Evolutionary conservation across 768 basidiomycete species (phyloP).

Genomic region (Collybia nuda): DNA sequence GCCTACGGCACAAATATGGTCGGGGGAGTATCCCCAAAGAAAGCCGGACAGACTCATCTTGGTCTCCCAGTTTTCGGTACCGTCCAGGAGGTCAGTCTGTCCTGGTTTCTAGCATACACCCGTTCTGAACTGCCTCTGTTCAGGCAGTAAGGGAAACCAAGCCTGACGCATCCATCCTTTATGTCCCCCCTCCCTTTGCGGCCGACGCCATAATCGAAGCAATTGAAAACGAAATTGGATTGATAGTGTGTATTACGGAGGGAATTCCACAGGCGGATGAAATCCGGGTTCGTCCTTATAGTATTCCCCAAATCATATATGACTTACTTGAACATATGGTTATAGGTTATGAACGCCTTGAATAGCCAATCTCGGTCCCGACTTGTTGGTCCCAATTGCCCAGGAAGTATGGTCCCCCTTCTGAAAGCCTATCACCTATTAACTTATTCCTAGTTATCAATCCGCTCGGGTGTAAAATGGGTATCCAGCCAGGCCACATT

Average conservation of each 20-base stretch:
- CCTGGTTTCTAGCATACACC: background rate
- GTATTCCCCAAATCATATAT: background rate
- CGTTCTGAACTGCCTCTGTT: constrained; percentile 5
- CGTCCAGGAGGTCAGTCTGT: constrained; percentile 74
- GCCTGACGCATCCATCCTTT: constrained; percentile 95
- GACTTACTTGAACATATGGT: constrained; percentile 1
- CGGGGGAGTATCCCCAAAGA: constrained; percentile 95
- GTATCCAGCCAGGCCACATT: constrained; percentile 97
- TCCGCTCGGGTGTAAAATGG: constrained; percentile 98
- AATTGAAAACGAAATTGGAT: constrained; percentile 94
- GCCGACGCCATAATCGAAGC: constrained; percentile 99
- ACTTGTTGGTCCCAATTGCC: constrained; percentile 98
- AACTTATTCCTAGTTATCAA: constrained; percentile 67
- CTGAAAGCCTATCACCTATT: constrained; percentile 1
- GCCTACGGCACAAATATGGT: constrained; percentile 98
- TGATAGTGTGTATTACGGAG: constrained; percentile 99
- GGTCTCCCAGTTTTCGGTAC: constrained; percentile 93
- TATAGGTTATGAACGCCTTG: constrained; percentile 88
- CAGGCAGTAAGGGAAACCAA: constrained; percentile 85
- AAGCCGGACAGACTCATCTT: constrained; percentile 93
- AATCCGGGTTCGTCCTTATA: constrained; percentile 64
- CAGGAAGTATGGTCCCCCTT: constrained; percentile 48
- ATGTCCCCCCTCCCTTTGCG: constrained; percentile 95
- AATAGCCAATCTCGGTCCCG: constrained; percentile 93
- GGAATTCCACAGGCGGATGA: constrained; percentile 98